Base-by-base conservation (phyloP, 1,284 basidiomycete genomes). In the Stereum hirsutum region DNA sequence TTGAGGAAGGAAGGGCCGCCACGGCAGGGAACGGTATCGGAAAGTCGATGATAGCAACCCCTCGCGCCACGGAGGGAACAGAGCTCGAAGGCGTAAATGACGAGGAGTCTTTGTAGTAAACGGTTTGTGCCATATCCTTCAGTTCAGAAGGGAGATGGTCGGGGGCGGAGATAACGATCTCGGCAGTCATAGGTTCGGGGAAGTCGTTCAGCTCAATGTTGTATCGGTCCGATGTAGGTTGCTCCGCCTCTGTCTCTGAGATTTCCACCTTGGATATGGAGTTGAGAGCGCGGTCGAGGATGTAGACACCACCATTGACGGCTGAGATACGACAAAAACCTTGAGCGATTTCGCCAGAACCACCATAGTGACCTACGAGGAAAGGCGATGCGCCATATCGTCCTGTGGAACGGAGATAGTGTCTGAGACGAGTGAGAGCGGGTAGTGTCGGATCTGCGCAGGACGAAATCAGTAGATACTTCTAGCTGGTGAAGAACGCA, bases 311-410 rank as follows among this genome's bases (percentile, higher is more conserved):
- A 7, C 91, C 90, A 49, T 76, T 75, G 5, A 96, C 92, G 2
- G 93, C 92, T 27, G 87, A 76, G 5, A 83, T 77, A 26, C 92
- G 88, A 61, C 92, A 95, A 59, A 94, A 97, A 0, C 90, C 92
- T 61, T 96, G 92, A 0, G 87, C 75, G n/a, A 95, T 79, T 56
- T 96, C 93, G 2, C 93, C 92, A 0, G 83, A 70, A 3, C 93
- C 91, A 24, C 95, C 95, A 58, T 97, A 98, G 54, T 97, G 93
- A 0, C 90, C 91, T 4, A 98, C 74, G 12, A 99, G 75, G 63
- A 94, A 98, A 0, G 95, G 82, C 0, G 89, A 91, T 8, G 87
- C 65, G 5, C 95, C 95, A 56, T 96, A 98, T 25, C 89, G 73
- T 1, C 95, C 94, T 11, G 82, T 66, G 1, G 91, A 89, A 32